Evolutionary conservation across 2,329 filamentous ascomycete genomes (phyloP), one percentile per base, ranked within the genome.

Genomic region (Aspergillus clavatus): DNA sequence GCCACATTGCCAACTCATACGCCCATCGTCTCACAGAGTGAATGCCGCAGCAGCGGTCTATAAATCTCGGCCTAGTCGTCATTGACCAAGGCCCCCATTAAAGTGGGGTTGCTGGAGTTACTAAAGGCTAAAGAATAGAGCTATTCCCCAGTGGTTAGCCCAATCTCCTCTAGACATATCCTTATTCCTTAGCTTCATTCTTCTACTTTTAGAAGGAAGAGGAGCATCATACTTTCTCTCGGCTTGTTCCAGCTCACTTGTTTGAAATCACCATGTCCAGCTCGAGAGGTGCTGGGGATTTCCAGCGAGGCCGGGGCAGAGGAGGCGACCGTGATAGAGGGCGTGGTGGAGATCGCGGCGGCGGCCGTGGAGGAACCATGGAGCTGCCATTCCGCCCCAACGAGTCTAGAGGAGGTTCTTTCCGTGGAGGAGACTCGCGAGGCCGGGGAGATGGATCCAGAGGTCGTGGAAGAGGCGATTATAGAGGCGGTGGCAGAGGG

Each of bases 311-410:
- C 14, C 52, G 49, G 16, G 43, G 43, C 31, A 23, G 43, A 38
- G 38, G 41, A 38, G 53, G 53, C 14, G 46, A 48, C 39, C 48
- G 45, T 40, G 56, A 51, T 23, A 50, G 51, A 10, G 54, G 51
- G 16, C 50, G 53, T 35, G 46, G 48, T 10, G 51, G 56, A 23
- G 50, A 57, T 38, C 54, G 60, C 44, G 54, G 55, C 45, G 52
- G 56, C 16, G 56, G 59, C 40, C 57, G 62, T 28, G 60, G 63
- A 21, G 55, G 50, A 4, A 39, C 47, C 19, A 47, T 40, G 8
- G 52, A 62, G 7, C 45, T 62, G 31, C 58, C 58, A 5, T 44
- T 53, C 38, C 60, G 59, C 18, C 41, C 23, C 43, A 45, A 22
- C 48, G 50, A 11, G 38, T 40, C 22, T 36, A 46, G 7, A 31